Conservation (phyloP, 345 rosid species). For the Salix exigua region DNA sequence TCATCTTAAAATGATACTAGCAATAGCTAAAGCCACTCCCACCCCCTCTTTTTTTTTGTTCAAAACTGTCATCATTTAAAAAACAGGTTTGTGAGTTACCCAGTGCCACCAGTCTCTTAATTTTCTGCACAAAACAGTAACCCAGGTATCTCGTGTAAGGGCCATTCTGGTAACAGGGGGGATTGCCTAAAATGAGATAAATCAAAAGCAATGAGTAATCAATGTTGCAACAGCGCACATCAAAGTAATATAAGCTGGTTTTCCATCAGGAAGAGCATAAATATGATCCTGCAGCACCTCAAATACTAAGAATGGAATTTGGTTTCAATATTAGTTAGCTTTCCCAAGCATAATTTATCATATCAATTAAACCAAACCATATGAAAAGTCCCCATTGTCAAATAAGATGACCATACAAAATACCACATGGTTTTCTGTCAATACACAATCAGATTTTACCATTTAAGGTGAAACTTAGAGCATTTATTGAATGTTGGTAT, state of each 20-base stretch:
- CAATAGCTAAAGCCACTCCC: not conserved
- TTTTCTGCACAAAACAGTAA: constrained; percentile 95
- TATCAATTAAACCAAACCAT: not conserved
- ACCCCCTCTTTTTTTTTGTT: not conserved
- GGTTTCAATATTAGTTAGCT: not conserved
- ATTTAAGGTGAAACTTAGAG: not conserved
- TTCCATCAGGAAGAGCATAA: not conserved
- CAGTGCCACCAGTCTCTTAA: constrained; percentile 99
- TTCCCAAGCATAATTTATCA: not conserved
- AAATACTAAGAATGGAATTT: not conserved
- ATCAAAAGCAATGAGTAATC: constrained; percentile 3
- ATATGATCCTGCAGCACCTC: not conserved
- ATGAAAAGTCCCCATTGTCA: not conserved
- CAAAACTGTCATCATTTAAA: constrained; percentile 13
- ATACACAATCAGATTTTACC: not conserved
- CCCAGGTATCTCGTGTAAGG: constrained; percentile 96
- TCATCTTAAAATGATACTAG: constrained; percentile 22
- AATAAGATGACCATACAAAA: not conserved
- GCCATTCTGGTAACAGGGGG: constrained; percentile 95
- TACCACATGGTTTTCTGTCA: not conserved
- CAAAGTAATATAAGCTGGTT: not conserved
- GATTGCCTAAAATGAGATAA: constrained; percentile 52
- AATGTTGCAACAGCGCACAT: not conserved
- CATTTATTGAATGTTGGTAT: not conserved
- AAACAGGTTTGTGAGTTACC: constrained; percentile 50